These are phyloP conservation scores for Cucumis melo DNA, from an alignment of 306 rosid genomes.

Conservation along the genomic window DNA sequence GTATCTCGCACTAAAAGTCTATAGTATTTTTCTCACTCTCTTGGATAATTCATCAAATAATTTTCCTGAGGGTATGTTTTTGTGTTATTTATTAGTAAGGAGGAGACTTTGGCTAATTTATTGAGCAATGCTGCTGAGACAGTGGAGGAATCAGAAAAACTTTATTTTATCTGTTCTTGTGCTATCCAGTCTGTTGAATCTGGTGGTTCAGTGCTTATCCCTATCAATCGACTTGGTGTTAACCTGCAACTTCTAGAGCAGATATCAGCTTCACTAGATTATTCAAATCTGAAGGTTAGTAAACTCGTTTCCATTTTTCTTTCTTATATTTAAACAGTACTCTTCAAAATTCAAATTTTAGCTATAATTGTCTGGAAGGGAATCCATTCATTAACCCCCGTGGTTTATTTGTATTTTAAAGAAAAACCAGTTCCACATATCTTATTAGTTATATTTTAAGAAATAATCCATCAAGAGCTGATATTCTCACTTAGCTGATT, in stretches of 20 bases:
- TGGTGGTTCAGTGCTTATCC: slow-evolving; percentile 85
- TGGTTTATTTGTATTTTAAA: too few species aligned
- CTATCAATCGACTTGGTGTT: slow-evolving; percentile 46
- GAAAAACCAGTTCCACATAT: neutral
- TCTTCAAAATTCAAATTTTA: too few species aligned
- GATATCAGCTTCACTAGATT: slow-evolving; percentile 41
- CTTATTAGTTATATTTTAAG: neutral
- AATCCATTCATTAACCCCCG: too few species aligned
- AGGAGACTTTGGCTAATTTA: slow-evolving; percentile 23
- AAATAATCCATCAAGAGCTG: neutral
- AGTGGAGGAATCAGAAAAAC: slow-evolving; percentile 51
- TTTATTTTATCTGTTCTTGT: slow-evolving; percentile 44
- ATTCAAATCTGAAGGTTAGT: slow-evolving; percentile 46
- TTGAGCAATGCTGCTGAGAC: slow-evolving; percentile 25
- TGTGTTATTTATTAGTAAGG: slow-evolving; percentile 8
- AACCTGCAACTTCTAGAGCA: slow-evolving; percentile 68
- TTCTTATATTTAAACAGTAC: neutral
- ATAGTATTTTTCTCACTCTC: neutral
- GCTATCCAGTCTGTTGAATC: slow-evolving; percentile 41
- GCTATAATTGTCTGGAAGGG: too few species aligned
- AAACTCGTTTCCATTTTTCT: neutral
- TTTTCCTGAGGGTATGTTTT: neutral
- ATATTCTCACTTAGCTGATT: neutral
- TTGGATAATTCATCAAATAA: neutral
- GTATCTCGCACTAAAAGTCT: neutral